Evolutionary conservation across 1,139 yeast species (phyloP).

Genomic region (Nadsonia starkeyi-henricii): DNA sequence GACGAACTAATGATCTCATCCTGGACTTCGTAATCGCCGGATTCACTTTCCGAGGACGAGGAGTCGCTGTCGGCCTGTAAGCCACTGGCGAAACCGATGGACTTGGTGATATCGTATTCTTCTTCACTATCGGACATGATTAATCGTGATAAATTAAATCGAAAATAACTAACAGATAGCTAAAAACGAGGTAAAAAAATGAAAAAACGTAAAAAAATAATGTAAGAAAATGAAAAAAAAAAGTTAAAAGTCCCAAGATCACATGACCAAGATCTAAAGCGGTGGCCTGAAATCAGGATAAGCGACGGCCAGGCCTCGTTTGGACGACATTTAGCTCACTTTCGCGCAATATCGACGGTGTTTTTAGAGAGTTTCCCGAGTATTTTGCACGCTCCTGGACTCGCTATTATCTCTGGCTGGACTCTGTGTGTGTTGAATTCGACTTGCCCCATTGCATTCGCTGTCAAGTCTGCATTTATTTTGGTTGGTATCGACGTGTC

Average conservation of each 20-base stretch:
- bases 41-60: constrained; percentile 20
- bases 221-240: neutral
- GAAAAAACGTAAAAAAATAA: neutral
- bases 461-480: no score
- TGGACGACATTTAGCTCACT: no score
- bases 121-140: constrained; percentile 34
- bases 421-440: no score
- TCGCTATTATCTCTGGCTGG: no score
- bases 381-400: no score
- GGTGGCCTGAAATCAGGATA: no score
- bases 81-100: constrained; percentile 39
- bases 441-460: no score
- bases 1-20: constrained; percentile 41
- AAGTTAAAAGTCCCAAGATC: neutral
- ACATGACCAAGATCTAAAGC: neutral
- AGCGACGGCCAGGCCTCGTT: no score
- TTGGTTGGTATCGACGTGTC: no score
- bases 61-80: constrained; percentile 25
- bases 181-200: neutral
- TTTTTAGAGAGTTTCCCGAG: no score
- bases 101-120: constrained; percentile 53
- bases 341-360: no score
- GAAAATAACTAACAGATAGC: no score
- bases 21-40: constrained; percentile 27
- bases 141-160: neutral